Conservation (phyloP, 768 basidiomycete genomes). For the Mycena floridula region DNA sequence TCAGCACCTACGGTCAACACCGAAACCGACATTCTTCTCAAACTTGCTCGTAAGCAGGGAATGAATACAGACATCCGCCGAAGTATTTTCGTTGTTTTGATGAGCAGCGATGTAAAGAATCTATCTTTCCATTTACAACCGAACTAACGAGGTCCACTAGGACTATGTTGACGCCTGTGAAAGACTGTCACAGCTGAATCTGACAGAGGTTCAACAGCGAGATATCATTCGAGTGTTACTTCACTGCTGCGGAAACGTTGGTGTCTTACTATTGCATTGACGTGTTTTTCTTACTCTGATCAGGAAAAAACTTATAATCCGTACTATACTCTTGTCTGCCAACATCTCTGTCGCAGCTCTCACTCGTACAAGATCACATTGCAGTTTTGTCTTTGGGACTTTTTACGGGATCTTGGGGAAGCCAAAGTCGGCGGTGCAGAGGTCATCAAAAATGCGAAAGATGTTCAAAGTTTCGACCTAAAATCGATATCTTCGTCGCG, state of each 20-base stretch:
- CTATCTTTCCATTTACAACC: background rate
- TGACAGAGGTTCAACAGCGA: constrained; percentile 87
- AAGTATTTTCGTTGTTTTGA: constrained; percentile 87
- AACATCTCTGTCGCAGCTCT: constrained; percentile 71
- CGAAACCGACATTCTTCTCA: constrained; percentile 40
- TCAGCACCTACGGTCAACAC: background rate
- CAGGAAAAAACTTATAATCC: constrained; percentile 94
- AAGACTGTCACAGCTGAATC: constrained; percentile 72
- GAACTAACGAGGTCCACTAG: constrained; percentile 35
- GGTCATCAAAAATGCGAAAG: constrained; percentile 61
- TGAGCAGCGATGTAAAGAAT: constrained; percentile 84
- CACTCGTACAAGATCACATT: constrained; percentile 89
- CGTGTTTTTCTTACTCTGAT: constrained; percentile 1
- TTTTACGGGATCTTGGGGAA: constrained; percentile 88
- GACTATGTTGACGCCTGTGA: constrained; percentile 97
- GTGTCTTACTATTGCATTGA: constrained; percentile 13
- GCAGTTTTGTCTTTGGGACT: constrained; percentile 96
- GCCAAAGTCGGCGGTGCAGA: constrained; percentile 73
- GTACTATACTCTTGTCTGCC: constrained; percentile 86
- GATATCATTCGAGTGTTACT: constrained; percentile 91
- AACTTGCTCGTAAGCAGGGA: constrained; percentile 89
- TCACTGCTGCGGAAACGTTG: constrained; percentile 87
- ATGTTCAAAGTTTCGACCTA: constrained; percentile 39
- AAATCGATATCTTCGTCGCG: constrained; percentile 52
- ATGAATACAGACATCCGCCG: constrained; percentile 98